Evolutionary conservation across 805 yeast species (phyloP).

Genomic region (Kuraishia hungarica): DNA sequence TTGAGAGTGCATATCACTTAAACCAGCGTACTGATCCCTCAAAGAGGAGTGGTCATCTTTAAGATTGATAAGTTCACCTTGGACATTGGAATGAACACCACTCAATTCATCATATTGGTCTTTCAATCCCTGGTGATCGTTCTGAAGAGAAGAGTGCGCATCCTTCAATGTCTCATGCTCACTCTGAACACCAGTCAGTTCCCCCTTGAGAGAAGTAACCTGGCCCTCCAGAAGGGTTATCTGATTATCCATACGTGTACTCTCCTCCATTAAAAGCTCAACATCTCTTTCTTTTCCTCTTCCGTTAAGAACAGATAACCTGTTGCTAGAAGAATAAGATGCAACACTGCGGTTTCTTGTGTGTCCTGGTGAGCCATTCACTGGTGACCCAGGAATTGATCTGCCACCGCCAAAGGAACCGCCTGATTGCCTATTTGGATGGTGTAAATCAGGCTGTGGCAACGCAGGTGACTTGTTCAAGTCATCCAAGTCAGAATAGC

Average conservation of each 20-base stretch:
- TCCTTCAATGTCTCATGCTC: background rate
- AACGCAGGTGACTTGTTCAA: background rate
- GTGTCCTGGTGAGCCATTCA: background rate
- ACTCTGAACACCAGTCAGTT: background rate
- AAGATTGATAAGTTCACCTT: background rate
- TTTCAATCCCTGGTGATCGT: constrained; percentile 1
- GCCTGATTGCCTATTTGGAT: background rate
- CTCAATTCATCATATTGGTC: constrained; percentile 1
- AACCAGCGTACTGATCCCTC: background rate
- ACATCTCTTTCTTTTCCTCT: constrained; percentile 30
- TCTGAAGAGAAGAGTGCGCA: background rate
- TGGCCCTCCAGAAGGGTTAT: constrained; percentile 29
- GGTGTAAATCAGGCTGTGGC: background rate
- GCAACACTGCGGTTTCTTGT: background rate
- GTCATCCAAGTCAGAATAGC: background rate
- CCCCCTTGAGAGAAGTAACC: constrained; percentile 5
- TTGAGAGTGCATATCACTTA: background rate
- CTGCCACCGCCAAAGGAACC: background rate
- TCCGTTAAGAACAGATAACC: constrained; percentile 12
- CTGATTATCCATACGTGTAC: constrained; percentile 38
- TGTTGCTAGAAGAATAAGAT: constrained; percentile 4
- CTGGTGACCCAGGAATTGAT: background rate
- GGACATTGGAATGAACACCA: background rate
- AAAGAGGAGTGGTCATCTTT: background rate
- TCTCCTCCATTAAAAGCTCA: constrained; percentile 34